Evolutionary conservation across 1,139 yeast genomes (phyloP).

Genomic region (Lodderomyces parapsilosis): DNA sequence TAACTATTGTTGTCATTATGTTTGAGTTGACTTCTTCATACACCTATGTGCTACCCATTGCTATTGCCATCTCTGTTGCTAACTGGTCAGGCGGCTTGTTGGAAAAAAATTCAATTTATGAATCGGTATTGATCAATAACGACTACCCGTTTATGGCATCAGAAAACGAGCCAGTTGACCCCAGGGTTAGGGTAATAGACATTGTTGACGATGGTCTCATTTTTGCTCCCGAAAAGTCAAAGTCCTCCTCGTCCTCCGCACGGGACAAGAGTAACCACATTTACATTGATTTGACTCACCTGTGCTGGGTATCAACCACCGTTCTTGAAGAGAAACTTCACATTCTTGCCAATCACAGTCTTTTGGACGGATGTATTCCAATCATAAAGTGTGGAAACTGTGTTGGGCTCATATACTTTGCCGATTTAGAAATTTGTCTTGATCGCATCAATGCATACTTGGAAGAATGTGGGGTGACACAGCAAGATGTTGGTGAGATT

Average conservation of each 20-base stretch:
- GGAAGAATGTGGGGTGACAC: slow-evolving; percentile 22
- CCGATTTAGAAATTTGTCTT: slow-evolving; percentile 53
- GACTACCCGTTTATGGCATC: slow-evolving; percentile 55
- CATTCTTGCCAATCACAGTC: slow-evolving; percentile 37
- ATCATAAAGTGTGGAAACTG: slow-evolving; percentile 36
- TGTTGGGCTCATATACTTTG: slow-evolving; percentile 51
- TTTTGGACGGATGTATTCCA: slow-evolving; percentile 58
- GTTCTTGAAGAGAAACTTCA: slow-evolving; percentile 34
- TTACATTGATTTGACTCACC: slow-evolving; percentile 38
- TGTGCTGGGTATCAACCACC: slow-evolving; percentile 34
- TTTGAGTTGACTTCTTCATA: slow-evolving; percentile 63
- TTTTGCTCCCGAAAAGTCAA: background rate
- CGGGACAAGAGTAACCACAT: slow-evolving; percentile 16
- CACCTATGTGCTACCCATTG: slow-evolving; percentile 59
- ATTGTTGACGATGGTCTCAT: slow-evolving; percentile 27
- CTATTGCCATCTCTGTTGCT: slow-evolving; percentile 56
- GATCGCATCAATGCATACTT: slow-evolving; percentile 43
- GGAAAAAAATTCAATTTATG: slow-evolving; percentile 55
- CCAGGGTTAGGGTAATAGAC: slow-evolving; percentile 35
- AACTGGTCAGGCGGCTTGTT: slow-evolving; percentile 58
- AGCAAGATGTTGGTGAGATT: slow-evolving; percentile 23
- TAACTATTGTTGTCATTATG: slow-evolving; percentile 57
- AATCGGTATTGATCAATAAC: slow-evolving; percentile 46
- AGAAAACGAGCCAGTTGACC: slow-evolving; percentile 40
- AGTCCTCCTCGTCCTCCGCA: background rate